Percentiles rank a stretch among this genome's conserved stretches.
Conservation (phyloP, 2,329 filamentous ascomycete genomes). For the Colletotrichum sp. region DNA sequence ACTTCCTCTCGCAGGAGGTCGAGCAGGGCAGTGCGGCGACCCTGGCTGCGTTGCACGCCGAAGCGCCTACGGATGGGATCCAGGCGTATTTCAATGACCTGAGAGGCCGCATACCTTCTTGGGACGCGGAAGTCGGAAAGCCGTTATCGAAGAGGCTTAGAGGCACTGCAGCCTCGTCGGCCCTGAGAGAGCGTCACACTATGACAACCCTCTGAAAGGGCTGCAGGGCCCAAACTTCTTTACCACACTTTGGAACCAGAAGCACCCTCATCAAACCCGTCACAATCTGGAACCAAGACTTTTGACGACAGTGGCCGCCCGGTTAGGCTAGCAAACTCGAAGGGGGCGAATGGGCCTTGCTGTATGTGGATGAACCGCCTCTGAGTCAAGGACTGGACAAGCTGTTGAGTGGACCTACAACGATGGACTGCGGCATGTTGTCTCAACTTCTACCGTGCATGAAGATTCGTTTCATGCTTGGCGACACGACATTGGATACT, state of each 20-base stretch:
- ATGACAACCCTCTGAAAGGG: background rate
- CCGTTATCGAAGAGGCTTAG: too few species aligned
- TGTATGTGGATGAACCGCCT: background rate
- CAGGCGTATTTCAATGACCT: too few species aligned
- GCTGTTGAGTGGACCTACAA: background rate
- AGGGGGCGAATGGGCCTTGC: background rate
- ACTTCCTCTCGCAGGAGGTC: too few species aligned
- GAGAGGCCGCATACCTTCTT: too few species aligned
- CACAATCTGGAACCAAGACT: background rate
- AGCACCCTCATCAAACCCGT: background rate
- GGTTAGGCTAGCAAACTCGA: background rate
- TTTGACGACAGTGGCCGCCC: background rate
- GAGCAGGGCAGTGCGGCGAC: too few species aligned
- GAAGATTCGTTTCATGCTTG: background rate
- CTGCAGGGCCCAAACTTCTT: background rate
- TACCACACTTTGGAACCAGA: background rate
- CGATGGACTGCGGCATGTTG: background rate
- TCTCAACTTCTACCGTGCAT: background rate
- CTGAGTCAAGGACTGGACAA: background rate
- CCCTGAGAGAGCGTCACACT: background rate
- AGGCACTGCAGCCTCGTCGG: too few species aligned
- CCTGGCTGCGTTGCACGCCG: too few species aligned
- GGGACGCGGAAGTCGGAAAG: too few species aligned
- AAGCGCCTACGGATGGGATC: too few species aligned
- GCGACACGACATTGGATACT: background rate